Conservation (phyloP, 768 basidiomycete genomes). For the Tubosaeta sp. region DNA sequence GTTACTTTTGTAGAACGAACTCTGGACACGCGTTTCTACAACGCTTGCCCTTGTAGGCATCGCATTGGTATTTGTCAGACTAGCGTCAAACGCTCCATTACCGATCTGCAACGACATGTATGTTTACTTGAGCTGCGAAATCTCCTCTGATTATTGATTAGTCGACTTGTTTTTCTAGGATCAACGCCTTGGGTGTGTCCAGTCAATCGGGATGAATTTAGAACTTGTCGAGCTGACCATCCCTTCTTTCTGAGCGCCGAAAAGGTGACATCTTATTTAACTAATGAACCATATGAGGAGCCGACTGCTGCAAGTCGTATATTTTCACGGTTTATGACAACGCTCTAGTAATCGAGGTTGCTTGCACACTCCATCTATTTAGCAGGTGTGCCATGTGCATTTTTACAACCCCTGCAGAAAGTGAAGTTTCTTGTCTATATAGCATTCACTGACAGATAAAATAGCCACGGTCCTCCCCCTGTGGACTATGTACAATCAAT, state of each 20-base stretch:
- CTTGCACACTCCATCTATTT: too few species aligned
- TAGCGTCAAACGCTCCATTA: background rate
- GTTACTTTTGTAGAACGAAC: constrained; percentile 1
- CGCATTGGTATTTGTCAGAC: background rate
- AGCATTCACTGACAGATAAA: background rate
- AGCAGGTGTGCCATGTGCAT: background rate
- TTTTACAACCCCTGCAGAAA: constrained; percentile 1
- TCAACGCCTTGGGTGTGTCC: background rate
- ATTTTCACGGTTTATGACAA: too few species aligned
- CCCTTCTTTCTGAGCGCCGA: background rate
- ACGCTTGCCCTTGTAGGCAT: constrained; percentile 5
- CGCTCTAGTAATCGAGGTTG: too few species aligned
- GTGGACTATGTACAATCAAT: background rate
- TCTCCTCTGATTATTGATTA: too few species aligned
- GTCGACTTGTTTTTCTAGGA: background rate
- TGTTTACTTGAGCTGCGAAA: background rate
- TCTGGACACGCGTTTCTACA: constrained; percentile 8
- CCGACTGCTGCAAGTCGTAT: background rate
- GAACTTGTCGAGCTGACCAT: background rate
- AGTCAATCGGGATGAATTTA: too few species aligned
- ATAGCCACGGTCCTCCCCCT: background rate
- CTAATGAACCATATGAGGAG: background rate
- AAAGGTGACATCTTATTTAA: background rate
- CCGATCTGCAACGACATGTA: background rate
- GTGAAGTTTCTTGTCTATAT: background rate